A percentile compares a stretch with the other conserved stretches of the same genome.
These are phyloP conservation scores for Scenedesmus sp. DNA, from an alignment of 163 green algal genomes.

Conservation along the genomic window DNA sequence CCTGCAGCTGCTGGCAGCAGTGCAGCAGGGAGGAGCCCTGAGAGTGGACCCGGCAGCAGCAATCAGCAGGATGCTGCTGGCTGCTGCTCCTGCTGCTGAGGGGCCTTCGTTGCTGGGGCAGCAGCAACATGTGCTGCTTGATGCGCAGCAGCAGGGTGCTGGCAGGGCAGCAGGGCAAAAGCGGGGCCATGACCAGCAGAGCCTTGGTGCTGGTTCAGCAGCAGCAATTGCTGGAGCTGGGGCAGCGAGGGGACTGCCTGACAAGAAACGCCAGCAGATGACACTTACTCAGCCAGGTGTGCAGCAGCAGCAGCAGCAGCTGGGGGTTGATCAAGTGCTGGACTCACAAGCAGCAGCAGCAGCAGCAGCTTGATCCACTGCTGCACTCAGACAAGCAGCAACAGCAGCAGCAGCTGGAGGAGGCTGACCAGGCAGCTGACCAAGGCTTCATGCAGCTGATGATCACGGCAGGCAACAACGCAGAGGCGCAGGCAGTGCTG, in stretches of 20 bases:
- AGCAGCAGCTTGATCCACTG: not conserved
- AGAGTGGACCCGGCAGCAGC: not conserved
- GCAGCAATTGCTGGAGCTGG: not conserved
- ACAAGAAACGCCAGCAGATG: not conserved
- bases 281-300: not conserved
- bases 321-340: not conserved
- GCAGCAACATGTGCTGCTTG: not conserved
- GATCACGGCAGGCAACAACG: not conserved
- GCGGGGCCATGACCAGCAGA: not conserved
- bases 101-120: not conserved
- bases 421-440: not conserved
- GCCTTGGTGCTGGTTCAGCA: not conserved
- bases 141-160: not conserved
- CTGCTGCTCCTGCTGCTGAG: not conserved
- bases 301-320: slow-evolving; percentile 26
- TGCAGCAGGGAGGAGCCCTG: not conserved
- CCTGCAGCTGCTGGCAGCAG: not conserved
- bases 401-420: not conserved
- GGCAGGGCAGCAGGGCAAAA: not conserved
- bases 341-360: not conserved
- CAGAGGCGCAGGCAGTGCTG: not conserved
- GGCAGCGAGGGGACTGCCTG: not conserved
- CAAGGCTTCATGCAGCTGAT: not conserved
- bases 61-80: not conserved
- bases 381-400: slow-evolving; percentile 6